These are phyloP conservation scores for Perkinsus olseni DNA, from an alignment of 169 alveolate genomes.

Conservation along the genomic window DNA sequence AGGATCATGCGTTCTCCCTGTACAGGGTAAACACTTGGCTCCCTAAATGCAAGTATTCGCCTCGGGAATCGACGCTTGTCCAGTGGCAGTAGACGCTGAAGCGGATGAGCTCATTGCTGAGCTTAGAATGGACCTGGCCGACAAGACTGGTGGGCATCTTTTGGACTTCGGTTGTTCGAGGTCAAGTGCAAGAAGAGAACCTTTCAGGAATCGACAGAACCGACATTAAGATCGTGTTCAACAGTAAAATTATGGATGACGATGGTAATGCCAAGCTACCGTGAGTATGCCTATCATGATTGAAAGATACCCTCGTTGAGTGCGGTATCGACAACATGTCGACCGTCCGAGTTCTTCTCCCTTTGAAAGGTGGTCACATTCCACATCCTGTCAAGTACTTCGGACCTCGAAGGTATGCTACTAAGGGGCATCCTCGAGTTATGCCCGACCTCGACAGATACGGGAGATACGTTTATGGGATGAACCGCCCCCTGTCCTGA, in stretches of 20 bases:
- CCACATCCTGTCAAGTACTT: neutral
- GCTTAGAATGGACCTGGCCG: neutral
- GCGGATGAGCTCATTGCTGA: neutral
- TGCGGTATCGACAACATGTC: neutral
- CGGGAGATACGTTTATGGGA: neutral
- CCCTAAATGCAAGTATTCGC: neutral
- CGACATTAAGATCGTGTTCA: neutral
- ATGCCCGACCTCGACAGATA: too few species aligned
- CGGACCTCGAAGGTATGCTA: neutral
- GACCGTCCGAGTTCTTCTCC: neutral
- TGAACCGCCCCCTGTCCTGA: neutral
- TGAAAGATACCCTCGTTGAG: neutral
- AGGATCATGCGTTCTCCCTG: neutral
- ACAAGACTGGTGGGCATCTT: neutral
- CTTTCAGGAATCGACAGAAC: neutral
- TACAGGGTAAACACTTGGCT: neutral
- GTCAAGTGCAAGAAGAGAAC: too few species aligned
- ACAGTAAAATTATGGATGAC: neutral
- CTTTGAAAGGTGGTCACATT: neutral
- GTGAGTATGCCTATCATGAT: neutral
- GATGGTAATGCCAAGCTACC: neutral
- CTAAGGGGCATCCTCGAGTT: neutral
- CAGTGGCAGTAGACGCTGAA: neutral
- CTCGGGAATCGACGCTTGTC: neutral
- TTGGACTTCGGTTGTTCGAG: neutral